Evolutionary conservation across 2,329 filamentous ascomycete genomes (phyloP).

Genomic region (Paraphaeosphaeria minitans): DNA sequence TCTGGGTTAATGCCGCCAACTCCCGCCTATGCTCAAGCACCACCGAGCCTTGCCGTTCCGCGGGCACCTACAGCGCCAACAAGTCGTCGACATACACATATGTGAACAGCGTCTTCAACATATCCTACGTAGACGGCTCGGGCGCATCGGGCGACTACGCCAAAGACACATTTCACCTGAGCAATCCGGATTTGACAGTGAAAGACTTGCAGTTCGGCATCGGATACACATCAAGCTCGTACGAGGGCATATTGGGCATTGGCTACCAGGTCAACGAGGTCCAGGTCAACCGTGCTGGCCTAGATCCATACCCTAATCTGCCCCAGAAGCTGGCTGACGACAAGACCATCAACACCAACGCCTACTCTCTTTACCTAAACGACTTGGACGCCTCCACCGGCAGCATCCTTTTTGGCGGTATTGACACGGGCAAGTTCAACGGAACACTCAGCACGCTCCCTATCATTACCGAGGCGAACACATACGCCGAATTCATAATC

Average conservation of each 20-base stretch:
- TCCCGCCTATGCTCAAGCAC: constrained; percentile 64
- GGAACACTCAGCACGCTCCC: constrained; percentile 67
- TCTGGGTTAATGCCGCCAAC: constrained; percentile 68
- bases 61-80: constrained; percentile 72
- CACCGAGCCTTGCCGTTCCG: constrained; percentile 60
- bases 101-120: constrained; percentile 79
- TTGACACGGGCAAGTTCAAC: constrained; percentile 74
- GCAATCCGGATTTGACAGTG: constrained; percentile 54
- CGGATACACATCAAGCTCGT: constrained; percentile 65
- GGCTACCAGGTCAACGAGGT: constrained; percentile 83
- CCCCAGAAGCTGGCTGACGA: constrained; percentile 68
- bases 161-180: constrained; percentile 71
- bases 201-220: constrained; percentile 72
- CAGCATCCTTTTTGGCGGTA: constrained; percentile 78
- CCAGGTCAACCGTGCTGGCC: constrained; percentile 63
- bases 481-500: constrained; percentile 61
- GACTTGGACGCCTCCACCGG: constrained; percentile 67
- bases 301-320: constrained; percentile 62
- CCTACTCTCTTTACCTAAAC: constrained; percentile 71
- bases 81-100: constrained; percentile 77
- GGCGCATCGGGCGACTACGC: constrained; percentile 80
- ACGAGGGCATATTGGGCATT: constrained; percentile 80
- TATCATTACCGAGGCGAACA: constrained; percentile 55
- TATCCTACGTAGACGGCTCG: constrained; percentile 83
- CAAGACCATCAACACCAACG: constrained; percentile 65